These are phyloP conservation scores for Ochetophila trinervis DNA, from an alignment of 306 rosid species.

Conservation along the genomic window DNA sequence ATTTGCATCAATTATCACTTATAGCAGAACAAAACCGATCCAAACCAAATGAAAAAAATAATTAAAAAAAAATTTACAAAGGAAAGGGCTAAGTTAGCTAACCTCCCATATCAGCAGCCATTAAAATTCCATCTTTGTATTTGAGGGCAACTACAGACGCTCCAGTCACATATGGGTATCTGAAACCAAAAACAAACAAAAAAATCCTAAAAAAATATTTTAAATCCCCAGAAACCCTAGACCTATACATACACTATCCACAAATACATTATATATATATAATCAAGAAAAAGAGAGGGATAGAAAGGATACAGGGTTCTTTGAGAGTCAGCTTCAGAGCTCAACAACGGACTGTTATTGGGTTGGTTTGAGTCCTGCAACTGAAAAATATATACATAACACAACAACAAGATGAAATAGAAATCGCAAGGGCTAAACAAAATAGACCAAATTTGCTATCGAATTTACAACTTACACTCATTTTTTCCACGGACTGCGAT, in stretches of 20 bases:
- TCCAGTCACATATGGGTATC: slow-evolving; percentile 93
- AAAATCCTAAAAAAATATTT: not conserved
- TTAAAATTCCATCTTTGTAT: slow-evolving; percentile 90
- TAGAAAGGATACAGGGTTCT: slow-evolving; percentile 56
- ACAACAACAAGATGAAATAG: not conserved
- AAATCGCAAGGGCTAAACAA: not conserved
- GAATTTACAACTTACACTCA: slow-evolving; percentile 19
- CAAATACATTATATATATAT: not conserved
- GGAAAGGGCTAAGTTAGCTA: slow-evolving; percentile 8
- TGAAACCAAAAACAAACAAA: slow-evolving; percentile 14
- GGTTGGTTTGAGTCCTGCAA: slow-evolving; percentile 35
- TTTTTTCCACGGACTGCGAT: not conserved
- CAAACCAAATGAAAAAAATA: not conserved
- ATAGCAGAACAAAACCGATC: not conserved
- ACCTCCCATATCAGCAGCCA: slow-evolving; percentile 99
- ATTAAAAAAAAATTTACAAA: not conserved
- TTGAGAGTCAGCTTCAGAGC: slow-evolving; percentile 41
- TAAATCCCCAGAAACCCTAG: slow-evolving; percentile 3
- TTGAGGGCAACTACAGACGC: slow-evolving; percentile 88
- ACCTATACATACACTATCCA: slow-evolving; percentile 7
- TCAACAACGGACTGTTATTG: slow-evolving; percentile 20
- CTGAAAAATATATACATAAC: slow-evolving; percentile 7
- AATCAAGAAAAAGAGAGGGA: not conserved
- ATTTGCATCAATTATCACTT: too few species aligned
- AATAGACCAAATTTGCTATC: not conserved